These are phyloP conservation scores for Massariosphaeria phaeospora DNA, from an alignment of 495 filamentous ascomycete genomes.

Conservation along the genomic window DNA sequence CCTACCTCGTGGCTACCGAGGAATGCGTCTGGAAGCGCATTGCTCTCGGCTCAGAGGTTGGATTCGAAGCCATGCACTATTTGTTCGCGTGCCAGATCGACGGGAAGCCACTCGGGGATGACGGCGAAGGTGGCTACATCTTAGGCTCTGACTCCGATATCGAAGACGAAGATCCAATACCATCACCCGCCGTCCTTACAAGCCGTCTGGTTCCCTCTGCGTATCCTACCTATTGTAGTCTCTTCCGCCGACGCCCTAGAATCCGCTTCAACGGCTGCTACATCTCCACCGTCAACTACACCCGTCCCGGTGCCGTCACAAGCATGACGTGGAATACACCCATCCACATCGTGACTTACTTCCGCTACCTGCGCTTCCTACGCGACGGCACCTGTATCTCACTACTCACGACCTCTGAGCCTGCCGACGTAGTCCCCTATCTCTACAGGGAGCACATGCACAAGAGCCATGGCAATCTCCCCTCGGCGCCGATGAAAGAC, in stretches of 20 bases:
- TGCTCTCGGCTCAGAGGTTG: slow-evolving; percentile 63
- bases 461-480: slow-evolving; percentile 39
- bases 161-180: background rate
- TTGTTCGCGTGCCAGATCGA: slow-evolving; percentile 59
- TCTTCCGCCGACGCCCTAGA: slow-evolving; percentile 78
- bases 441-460: slow-evolving; percentile 44
- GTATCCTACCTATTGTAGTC: slow-evolving; percentile 48
- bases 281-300: slow-evolving; percentile 94
- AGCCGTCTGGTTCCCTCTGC: slow-evolving; percentile 45
- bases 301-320: slow-evolving; percentile 65
- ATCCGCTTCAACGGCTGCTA: slow-evolving; percentile 93
- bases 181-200: slow-evolving; percentile 20
- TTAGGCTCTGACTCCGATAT: slow-evolving; percentile 3
- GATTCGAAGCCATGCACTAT: slow-evolving; percentile 82
- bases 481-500: slow-evolving; percentile 52
- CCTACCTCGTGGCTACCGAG: slow-evolving; percentile 78
- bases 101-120: slow-evolving; percentile 32
- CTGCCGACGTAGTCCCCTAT: slow-evolving; percentile 74
- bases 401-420: slow-evolving; percentile 73
- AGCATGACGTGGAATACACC: slow-evolving; percentile 69
- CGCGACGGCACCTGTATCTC: slow-evolving; percentile 78
- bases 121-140: slow-evolving; percentile 22
- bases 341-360: slow-evolving; percentile 95
- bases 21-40: slow-evolving; percentile 85
- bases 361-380: slow-evolving; percentile 92